Evolutionary conservation across 805 yeast species (phyloP).

Genomic region (Grigorovia transvaalensis): DNA sequence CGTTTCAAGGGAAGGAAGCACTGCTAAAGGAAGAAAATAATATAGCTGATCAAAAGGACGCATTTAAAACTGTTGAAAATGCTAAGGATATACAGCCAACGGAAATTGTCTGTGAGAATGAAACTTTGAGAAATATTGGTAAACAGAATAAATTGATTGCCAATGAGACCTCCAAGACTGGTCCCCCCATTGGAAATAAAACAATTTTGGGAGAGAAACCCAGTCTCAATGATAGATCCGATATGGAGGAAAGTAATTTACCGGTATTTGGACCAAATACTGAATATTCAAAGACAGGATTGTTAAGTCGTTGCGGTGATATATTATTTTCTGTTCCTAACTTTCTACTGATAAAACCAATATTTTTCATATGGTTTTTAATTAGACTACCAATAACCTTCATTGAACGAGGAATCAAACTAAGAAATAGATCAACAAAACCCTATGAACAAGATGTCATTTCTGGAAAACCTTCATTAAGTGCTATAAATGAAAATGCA

Average conservation of each 20-base stretch:
- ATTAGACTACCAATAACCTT: slow-evolving; percentile 46
- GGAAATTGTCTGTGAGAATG: no score
- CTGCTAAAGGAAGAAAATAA: neutral
- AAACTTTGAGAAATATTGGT: no score
- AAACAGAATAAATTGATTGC: no score
- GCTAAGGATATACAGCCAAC: no score
- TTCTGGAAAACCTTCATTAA: neutral
- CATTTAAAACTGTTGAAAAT: no score
- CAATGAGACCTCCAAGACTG: no score
- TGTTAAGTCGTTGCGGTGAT: neutral
- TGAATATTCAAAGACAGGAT: neutral
- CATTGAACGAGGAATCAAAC: slow-evolving; percentile 22
- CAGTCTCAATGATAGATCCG: no score
- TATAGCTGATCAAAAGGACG: neutral
- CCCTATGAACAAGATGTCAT: neutral
- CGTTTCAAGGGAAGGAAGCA: neutral
- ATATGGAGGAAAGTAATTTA: no score
- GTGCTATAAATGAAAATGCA: slow-evolving; percentile 4
- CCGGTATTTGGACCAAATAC: no score
- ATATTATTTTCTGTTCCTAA: slow-evolving; percentile 40
- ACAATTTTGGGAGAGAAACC: no score
- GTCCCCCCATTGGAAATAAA: no score
- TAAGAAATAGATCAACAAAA: slow-evolving; percentile 7
- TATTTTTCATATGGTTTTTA: slow-evolving; percentile 39
- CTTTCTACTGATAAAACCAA: slow-evolving; percentile 42